Conservation (phyloP, 1,139 yeast genomes). For the Saccharomyces pastorianus region DNA sequence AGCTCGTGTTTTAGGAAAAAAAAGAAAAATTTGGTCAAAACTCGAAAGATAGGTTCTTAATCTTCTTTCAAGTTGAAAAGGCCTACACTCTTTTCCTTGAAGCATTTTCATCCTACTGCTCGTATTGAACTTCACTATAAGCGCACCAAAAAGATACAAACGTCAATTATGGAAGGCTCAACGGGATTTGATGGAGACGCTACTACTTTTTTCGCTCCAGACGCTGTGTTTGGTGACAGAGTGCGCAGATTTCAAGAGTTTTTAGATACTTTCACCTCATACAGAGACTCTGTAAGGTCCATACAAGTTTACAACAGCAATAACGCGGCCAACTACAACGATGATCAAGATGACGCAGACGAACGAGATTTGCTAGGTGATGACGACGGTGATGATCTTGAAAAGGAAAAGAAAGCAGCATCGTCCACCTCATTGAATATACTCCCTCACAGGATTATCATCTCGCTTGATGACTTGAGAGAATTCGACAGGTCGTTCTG, state of each 20-base stretch:
- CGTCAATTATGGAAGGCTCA: not conserved
- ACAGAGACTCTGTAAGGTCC: slow-evolving; percentile 59
- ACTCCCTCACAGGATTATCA: slow-evolving; percentile 58
- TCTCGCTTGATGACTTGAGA: slow-evolving; percentile 80
- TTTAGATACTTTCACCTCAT: slow-evolving; percentile 57
- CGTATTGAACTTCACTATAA: not conserved
- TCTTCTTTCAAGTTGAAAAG: not conserved
- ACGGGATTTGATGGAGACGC: slow-evolving; percentile 7
- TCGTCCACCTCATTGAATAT: slow-evolving; percentile 30
- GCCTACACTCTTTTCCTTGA: not conserved
- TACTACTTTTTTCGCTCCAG: slow-evolving; percentile 28
- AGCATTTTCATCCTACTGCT: not conserved
- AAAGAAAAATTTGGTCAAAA: not conserved
- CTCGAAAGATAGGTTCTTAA: not conserved
- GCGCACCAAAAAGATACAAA: not conserved
- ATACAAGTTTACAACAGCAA: slow-evolving; percentile 25
- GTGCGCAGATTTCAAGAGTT: slow-evolving; percentile 86
- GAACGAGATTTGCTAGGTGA: slow-evolving; percentile 20
- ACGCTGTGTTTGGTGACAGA: slow-evolving; percentile 60
- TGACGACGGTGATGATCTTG: slow-evolving; percentile 37
- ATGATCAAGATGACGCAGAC: slow-evolving; percentile 7
- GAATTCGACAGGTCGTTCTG: slow-evolving; percentile 77
- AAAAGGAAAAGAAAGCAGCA: slow-evolving; percentile 4
- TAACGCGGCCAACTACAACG: slow-evolving; percentile 6
- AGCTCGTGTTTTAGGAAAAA: not conserved